Conservation (phyloP, 148 eudicot species). For the Nyssa sinensis region DNA sequence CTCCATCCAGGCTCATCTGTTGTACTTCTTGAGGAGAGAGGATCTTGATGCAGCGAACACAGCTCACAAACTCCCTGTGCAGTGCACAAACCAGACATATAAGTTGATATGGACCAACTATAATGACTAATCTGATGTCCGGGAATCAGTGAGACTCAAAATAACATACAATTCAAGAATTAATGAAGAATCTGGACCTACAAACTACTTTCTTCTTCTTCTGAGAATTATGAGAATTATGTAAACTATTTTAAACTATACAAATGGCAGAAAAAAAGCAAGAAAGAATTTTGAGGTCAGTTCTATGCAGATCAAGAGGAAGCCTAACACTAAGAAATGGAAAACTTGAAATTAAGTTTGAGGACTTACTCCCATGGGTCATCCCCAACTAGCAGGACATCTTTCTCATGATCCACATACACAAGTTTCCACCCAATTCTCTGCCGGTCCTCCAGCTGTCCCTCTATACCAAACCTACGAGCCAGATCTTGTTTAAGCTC, state of each 20-base stretch:
- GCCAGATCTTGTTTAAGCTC: conserved; percentile 93
- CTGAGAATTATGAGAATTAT: not conserved
- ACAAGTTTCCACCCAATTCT: conserved; percentile 97
- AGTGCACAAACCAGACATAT: not conserved
- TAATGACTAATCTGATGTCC: not conserved
- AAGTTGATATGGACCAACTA: not conserved
- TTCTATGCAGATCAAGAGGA: not conserved
- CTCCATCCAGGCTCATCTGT: conserved; percentile 96
- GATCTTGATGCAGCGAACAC: conserved; percentile 86
- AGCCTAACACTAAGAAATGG: not conserved
- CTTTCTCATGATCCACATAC: conserved; percentile 88
- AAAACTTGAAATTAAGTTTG: not conserved
- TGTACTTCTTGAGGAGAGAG: conserved; percentile 98
- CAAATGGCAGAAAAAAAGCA: not conserved
- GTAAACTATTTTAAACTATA: too few relatives aligned
- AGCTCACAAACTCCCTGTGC: conserved; percentile 83
- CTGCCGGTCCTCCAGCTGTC: conserved; percentile 88
- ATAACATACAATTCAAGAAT: not conserved
- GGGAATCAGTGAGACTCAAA: not conserved
- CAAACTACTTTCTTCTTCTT: not conserved
- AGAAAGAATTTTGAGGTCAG: not conserved
- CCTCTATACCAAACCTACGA: conserved; percentile 95
- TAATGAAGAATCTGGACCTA: not conserved
- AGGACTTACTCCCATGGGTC: conserved; percentile 99
- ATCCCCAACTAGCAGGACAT: conserved; percentile 91